Evolutionary conservation across 2,329 filamentous ascomycete genomes (phyloP), one percentile per base, ranked within the genome.

Genomic region (Exophiala sp.): DNA sequence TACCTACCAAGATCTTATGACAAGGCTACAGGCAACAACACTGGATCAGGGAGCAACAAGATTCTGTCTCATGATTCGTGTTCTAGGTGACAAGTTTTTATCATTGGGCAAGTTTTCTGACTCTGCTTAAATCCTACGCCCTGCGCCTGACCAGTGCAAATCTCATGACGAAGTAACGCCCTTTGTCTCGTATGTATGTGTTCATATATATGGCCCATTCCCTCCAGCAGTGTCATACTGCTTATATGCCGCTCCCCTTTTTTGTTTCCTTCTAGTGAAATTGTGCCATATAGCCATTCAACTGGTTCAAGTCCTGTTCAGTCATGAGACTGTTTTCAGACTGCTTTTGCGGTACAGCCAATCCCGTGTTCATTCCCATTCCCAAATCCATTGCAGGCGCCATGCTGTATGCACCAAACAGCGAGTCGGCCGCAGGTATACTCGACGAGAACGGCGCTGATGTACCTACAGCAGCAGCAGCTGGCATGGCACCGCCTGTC

Each of bases 261-360:
- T 14, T n/a, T 34, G 9, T 33, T 11, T 47, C 29, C 14, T 38
- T 32, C 54, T 47, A 53, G n/a, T 59, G 41, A 21, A 60, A 60
- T 6, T 55, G 52, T 3, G 52, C 42, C 52, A 60, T 58, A 43
- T 60, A 56, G 20, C 55, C 55, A 12, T 55, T 40, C 38, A 60
- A 39, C 33, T 56, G 55, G 29, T 34, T 58, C 21, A 60, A 7
- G 35, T 59, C 58, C 29, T 56, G 52, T 12, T 59, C 50, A n/a
- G 33, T 59, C 58, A 60, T 60, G 24, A 58, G 42, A 10, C 16
- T 18, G 10, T 47, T 54, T 20, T 50, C 34, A 14, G 16, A 40
- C 35, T 57, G 43, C 39, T 52, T 24, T 34, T 53, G 46, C 29
- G 38, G 50, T 42, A 32, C 5, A 14, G 45, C 39, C 41, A 45